Evolutionary conservation across 1,139 yeast genomes (phyloP), one percentile per base, ranked within the genome.

Genomic region (Zygoascus sp.): DNA sequence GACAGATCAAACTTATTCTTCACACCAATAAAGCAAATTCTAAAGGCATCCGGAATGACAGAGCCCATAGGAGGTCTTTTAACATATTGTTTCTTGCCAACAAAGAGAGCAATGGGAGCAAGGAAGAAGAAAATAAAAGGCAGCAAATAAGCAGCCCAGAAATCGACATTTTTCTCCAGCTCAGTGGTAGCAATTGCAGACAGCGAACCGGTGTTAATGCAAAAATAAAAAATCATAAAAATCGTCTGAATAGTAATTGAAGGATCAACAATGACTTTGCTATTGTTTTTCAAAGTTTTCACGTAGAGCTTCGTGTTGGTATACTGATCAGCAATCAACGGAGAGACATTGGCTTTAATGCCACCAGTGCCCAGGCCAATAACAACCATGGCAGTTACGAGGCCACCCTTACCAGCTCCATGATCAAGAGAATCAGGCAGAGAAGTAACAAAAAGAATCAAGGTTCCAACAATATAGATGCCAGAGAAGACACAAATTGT

Each of bases 301-400:
- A 86, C 80, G 49, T 75, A 78, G 49, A 80, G 83, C 53, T 74
- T 72, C 38, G 77, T 69, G 58, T 76, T 74, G 41, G 75, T 72
- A 59, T 75, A 74, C 69, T 86, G 95, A 61, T 85, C 94, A 47
- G 89, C 89, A 63, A 86, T 77, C 62, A 84, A 73, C 28, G 94
- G 94, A 22, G 87, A 74, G 42, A 85, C 81, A 58, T 85, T 84
- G 36, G 92, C 74, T 66, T 86, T 86, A 64, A 86, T 85, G 62
- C 89, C 82, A 61, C 95, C 94, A 32, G 94, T 81, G 49, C 88
- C 94, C 40, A 83, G 57, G 59, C 94, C 92, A 60, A 85, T 78
- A 47, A 81, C 65, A 51, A 85, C 69, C 65, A 86, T 80, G 41
- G 85, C 74, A 42, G 77, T 73, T 45, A 76, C 63, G 30, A 72